These are phyloP conservation scores for Cornus suecica DNA, from an alignment of 148 eudicot genomes.

Conservation along the genomic window DNA sequence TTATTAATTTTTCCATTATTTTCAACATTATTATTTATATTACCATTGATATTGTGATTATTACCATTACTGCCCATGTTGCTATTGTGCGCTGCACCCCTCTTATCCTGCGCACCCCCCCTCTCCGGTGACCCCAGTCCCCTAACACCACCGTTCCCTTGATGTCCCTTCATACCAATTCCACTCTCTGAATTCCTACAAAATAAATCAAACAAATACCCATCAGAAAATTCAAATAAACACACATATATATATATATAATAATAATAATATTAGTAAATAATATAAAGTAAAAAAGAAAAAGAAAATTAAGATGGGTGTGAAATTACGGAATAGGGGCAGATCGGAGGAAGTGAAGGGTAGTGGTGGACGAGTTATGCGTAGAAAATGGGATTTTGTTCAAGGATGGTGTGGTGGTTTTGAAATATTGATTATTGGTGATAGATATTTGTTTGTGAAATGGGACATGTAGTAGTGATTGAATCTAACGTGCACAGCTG, in stretches of 20 bases:
- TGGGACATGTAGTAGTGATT: conserved; percentile 2
- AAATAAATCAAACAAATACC: neutral
- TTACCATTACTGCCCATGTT: conserved; percentile 17
- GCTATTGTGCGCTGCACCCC: conserved; percentile 29
- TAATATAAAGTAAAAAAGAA: neutral
- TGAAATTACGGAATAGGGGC: conserved; percentile 28
- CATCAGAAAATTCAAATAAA: neutral
- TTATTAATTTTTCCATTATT: neutral
- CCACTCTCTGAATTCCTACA: conserved; percentile 65
- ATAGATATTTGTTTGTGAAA: conserved; percentile 14
- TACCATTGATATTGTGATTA: conserved; percentile 9
- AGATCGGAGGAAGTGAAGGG: conserved; percentile 11
- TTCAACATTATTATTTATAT: neutral
- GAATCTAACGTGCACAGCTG: conserved; percentile 12
- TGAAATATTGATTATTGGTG: no score
- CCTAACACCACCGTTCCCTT: conserved; percentile 49
- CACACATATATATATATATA: neutral
- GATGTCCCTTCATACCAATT: conserved; percentile 61
- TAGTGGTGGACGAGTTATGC: conserved; percentile 1
- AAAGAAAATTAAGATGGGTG: neutral
- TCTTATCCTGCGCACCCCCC: conserved; percentile 43
- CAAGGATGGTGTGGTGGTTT: conserved; percentile 4
- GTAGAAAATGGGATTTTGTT: conserved; percentile 17
- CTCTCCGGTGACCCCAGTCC: conserved; percentile 64
- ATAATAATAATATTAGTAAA: no score